These are phyloP conservation scores for Boletus speciosus DNA, from an alignment of 768 basidiomycete species.

Conservation along the genomic window DNA sequence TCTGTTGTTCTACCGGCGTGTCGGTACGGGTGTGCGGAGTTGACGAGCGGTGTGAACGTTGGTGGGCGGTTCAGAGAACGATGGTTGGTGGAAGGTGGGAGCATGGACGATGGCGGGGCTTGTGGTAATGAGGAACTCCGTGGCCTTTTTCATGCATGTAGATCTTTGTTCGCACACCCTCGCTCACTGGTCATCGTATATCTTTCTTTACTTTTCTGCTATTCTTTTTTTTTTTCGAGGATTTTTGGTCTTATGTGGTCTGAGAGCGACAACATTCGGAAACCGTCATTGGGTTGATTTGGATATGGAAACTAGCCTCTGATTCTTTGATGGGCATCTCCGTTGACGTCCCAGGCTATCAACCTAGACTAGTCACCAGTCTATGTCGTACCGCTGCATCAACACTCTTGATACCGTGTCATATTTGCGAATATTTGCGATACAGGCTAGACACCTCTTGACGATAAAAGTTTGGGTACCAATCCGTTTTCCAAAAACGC, in stretches of 20 bases:
- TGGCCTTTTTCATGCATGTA: not conserved
- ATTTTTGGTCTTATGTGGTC: not conserved
- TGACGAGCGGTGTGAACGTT: not conserved
- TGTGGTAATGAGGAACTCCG: not conserved
- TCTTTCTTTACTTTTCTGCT: not conserved
- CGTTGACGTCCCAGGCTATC: too few relatives aligned
- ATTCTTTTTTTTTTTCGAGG: not conserved
- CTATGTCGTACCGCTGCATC: too few relatives aligned
- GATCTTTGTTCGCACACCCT: not conserved
- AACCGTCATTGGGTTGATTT: too few relatives aligned
- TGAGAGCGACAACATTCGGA: too few relatives aligned
- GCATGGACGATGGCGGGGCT: not conserved
- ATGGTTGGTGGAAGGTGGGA: not conserved
- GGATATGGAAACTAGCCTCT: too few relatives aligned
- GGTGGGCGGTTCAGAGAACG: not conserved
- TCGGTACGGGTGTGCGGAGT: constrained; percentile 32
- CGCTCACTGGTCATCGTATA: not conserved
- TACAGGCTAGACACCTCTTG: too few relatives aligned
- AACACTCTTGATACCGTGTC: too few relatives aligned
- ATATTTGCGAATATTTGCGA: too few relatives aligned
- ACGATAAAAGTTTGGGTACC: too few relatives aligned
- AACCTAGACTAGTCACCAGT: too few relatives aligned
- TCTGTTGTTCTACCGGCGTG: constrained; percentile 77
- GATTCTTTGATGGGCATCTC: too few relatives aligned
- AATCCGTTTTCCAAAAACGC: too few relatives aligned